Conservation (phyloP, 2,329 filamentous ascomycete genomes). For the Colletotrichum camelliae region DNA sequence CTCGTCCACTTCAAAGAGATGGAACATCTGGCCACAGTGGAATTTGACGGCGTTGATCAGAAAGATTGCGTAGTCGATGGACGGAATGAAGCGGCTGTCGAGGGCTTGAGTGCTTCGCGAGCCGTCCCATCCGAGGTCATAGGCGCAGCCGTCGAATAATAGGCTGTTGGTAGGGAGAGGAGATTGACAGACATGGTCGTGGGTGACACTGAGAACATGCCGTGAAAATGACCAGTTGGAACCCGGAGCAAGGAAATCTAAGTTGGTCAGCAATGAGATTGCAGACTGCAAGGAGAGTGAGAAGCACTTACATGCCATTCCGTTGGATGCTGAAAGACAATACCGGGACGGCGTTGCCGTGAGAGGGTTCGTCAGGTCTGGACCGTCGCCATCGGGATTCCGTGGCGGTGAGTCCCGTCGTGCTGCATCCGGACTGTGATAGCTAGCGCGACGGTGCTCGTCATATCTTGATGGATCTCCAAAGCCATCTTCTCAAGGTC, state of each 20-base stretch:
- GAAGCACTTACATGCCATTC: background rate
- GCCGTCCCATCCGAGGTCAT: slow-evolving; percentile 37
- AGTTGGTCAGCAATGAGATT: background rate
- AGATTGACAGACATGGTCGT: slow-evolving; percentile 50
- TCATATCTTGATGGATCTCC: background rate
- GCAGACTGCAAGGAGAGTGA: no score
- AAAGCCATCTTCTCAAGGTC: background rate
- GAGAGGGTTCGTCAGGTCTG: slow-evolving; percentile 10
- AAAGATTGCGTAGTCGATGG: slow-evolving; percentile 55
- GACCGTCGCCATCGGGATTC: background rate
- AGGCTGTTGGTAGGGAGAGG: slow-evolving; percentile 48
- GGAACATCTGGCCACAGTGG: slow-evolving; percentile 58
- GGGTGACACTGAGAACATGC: slow-evolving; percentile 52
- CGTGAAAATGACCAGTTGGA: slow-evolving; percentile 63
- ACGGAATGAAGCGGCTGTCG: slow-evolving; percentile 26
- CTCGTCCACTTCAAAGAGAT: slow-evolving; percentile 57
- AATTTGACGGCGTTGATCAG: slow-evolving; percentile 63
- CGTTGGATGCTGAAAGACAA: slow-evolving; percentile 4
- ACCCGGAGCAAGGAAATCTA: slow-evolving; percentile 58
- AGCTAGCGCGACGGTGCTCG: background rate
- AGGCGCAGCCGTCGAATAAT: slow-evolving; percentile 56
- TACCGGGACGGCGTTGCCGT: background rate
- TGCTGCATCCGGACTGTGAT: background rate
- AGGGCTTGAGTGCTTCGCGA: background rate
- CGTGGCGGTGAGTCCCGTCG: background rate